phyloP scores from a whole-genome alignment of 2,329 filamentous ascomycete species.

The Trichoderma gracile region DNA sequence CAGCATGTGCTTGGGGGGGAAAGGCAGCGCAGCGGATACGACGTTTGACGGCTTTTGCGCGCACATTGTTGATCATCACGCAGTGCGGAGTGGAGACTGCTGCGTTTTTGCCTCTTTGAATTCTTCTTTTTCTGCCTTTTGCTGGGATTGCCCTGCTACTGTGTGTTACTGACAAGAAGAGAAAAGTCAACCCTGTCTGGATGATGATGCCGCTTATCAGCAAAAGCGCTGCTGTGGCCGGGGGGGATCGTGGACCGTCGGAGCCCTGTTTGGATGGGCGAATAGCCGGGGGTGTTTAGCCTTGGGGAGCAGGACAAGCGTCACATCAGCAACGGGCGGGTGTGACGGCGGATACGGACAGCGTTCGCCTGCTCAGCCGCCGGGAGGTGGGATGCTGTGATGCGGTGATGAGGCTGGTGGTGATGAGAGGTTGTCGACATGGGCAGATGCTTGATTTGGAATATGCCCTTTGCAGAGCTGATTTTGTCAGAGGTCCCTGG shows the following conservation, averaged over 20 bases:
- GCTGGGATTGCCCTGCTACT: too few species aligned
- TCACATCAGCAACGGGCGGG: conserved; percentile 21
- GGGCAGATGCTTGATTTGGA: too few species aligned
- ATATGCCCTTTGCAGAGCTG: too few species aligned
- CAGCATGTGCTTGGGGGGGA: too few species aligned
- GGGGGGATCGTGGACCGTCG: not conserved
- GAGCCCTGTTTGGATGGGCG: conserved; percentile 1
- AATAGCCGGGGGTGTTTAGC: conserved; percentile 9
- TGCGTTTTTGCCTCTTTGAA: not conserved
- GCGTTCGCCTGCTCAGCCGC: conserved; percentile 8
- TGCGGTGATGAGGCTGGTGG: too few species aligned
- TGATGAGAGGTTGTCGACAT: too few species aligned
- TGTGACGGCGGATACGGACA: conserved; percentile 7
- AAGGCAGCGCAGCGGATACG: too few species aligned
- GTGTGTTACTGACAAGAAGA: not conserved
- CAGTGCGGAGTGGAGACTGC: not conserved
- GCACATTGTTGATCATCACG: conserved; percentile 7
- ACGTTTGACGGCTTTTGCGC: conserved; percentile 6
- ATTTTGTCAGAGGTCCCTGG: too few species aligned
- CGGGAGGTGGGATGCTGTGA: too few species aligned
- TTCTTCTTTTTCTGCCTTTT: too few species aligned
- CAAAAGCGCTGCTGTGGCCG: not conserved
- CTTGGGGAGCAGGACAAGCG: not conserved
- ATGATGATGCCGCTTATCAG: too few species aligned
- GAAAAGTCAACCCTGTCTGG: too few species aligned